These are phyloP conservation scores for Yamadazyma nakazawae DNA, from an alignment of 805 yeast species.

Conservation along the genomic window DNA sequence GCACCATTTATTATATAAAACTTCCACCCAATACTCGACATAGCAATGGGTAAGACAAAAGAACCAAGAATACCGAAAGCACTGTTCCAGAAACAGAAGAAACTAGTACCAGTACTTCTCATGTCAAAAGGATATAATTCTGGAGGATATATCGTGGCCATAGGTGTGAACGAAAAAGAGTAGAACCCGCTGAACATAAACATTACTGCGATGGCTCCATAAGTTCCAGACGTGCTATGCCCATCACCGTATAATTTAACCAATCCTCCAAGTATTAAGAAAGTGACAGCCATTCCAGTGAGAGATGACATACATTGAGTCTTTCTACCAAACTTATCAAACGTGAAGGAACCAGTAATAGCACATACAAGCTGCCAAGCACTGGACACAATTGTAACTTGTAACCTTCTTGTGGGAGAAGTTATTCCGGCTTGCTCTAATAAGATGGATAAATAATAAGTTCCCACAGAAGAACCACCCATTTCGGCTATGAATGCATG, in stretches of 20 bases:
- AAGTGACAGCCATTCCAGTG: conserved; percentile 9
- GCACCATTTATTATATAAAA: conserved; percentile 19
- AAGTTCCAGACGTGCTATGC: conserved; percentile 9
- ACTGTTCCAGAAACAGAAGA: conserved; percentile 4
- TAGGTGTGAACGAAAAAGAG: conserved; percentile 15
- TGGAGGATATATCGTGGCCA: conserved; percentile 13
- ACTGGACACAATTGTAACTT: conserved; percentile 14
- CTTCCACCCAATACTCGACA: conserved; percentile 17
- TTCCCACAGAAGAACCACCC: conserved; percentile 17
- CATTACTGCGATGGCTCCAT: conserved; percentile 14
- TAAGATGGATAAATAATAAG: conserved; percentile 14
- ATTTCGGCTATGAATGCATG: conserved; percentile 15
- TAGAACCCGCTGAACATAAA: conserved; percentile 15
- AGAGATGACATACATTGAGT: conserved; percentile 8
- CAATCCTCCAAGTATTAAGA: conserved; percentile 12
- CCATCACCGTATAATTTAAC: conserved; percentile 12
- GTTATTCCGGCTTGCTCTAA: conserved; percentile 14
- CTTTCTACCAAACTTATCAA: conserved; percentile 15
- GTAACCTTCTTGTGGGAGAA: conserved; percentile 10
- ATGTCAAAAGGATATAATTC: conserved; percentile 13
- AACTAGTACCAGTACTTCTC: conserved; percentile 13
- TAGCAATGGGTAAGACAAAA: conserved; percentile 16
- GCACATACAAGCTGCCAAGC: conserved; percentile 13
- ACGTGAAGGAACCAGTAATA: conserved; percentile 7
- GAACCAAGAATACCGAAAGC: conserved; percentile 11